Percentiles rank a stretch among this genome's conserved stretches.
phyloP scores from a whole-genome alignment of 495 filamentous ascomycete genomes.

The Xylaria cubensis region DNA sequence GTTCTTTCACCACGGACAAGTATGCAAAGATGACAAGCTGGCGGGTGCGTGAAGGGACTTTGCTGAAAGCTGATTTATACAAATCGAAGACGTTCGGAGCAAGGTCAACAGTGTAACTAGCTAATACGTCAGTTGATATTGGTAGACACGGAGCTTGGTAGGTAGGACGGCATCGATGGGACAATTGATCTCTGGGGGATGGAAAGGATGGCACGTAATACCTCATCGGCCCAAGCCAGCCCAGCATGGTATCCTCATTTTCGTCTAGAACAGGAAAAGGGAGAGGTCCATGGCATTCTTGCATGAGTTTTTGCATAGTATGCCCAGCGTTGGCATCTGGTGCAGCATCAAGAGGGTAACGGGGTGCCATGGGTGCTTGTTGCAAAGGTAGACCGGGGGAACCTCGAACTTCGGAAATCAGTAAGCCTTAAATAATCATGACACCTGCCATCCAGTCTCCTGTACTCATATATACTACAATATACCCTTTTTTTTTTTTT shows the following conservation, averaged over 20 bases:
- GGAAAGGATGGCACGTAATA: neutral
- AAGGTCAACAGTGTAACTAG: conserved; percentile 1
- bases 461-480: neutral
- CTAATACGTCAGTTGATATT: neutral
- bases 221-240: conserved; percentile 1
- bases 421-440: conserved; percentile 2
- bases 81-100: conserved; percentile 12
- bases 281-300: neutral
- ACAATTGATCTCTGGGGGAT: neutral
- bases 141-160: neutral
- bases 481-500: neutral
- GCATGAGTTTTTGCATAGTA: conserved; percentile 16
- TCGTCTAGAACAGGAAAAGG: neutral
- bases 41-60: conserved; percentile 21
- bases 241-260: neutral
- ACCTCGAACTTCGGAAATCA: neutral
- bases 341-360: conserved; percentile 20
- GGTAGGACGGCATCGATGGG: neutral
- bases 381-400: conserved; percentile 1
- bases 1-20: conserved; percentile 17
- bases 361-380: conserved; percentile 15
- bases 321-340: conserved; percentile 10
- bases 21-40: conserved; percentile 27
- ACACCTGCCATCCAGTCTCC: neutral
- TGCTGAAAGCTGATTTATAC: neutral